Evolutionary conservation across 352 stramenopile genomes (phyloP), one percentile per base, ranked within the genome.

Genomic region (Globisporangium spinosum): DNA sequence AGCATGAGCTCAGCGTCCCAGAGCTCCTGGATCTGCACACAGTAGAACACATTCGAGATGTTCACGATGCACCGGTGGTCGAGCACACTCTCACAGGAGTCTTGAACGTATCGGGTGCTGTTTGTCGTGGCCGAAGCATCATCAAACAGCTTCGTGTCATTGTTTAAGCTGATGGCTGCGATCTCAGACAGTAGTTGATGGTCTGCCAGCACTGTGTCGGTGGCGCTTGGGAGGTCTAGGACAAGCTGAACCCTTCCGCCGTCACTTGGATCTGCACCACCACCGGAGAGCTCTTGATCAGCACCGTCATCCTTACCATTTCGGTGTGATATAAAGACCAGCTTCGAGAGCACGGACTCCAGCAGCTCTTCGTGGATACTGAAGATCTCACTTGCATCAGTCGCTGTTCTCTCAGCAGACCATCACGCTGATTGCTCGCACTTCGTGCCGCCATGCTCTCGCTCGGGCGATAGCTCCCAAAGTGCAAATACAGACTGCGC

Each of bases 1-100:
- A 91, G 72, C 63, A 83, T 74, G 25, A 89, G 67, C n/a, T 91
- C 82, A 12, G 75, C 80, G 54, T 90, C 80, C 80, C 80, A 90
- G 0, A 88, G 32, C 59, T 90, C 82, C 67, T 85, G 77, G 53
- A 89, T 76, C 3, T 76, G 77, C 51, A 89, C 63, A 29, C 80
- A 89, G 58, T 87, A 90, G 65, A 88, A 90, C 0, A 77, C 65
- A 0, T 76, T 71, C 25, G 58, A 72, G 15, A 85, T 69, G n/a
- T 77, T 74, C 1, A 88, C 73, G 35, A 89, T 83, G 54, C 73
- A 80, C 20, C 78, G 77, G 54, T 90, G 70, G 12, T 85, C 82
- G 1, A 90, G 75, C 20, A 77, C 79, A n/a, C 72, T 78, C 38
- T 40, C 62, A 43, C 20, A 55, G 68, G 10, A 65, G 20, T 13